These are phyloP conservation scores for Pleurotus djamor DNA, from an alignment of 768 basidiomycete genomes.

Conservation along the genomic window DNA sequence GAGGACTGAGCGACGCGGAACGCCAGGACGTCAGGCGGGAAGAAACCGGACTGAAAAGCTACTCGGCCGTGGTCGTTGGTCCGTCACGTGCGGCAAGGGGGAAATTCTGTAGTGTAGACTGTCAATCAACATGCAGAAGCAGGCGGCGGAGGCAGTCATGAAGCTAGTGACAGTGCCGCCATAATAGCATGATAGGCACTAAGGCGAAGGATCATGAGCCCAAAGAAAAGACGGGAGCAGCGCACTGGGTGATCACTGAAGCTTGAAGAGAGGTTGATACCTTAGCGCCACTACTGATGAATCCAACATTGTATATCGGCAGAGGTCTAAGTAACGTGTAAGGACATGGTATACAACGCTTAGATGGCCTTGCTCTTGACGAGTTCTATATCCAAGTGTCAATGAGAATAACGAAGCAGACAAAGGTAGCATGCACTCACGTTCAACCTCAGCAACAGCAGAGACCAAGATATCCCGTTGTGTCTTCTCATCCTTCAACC, in stretches of 20 bases:
- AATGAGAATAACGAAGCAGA: neutral
- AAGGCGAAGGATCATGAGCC: no score
- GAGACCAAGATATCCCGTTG: conserved; percentile 80
- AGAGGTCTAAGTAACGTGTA: neutral
- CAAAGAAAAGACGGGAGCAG: no score
- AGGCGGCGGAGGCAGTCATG: no score
- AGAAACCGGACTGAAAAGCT: no score
- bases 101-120: no score
- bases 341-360: neutral
- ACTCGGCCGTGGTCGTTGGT: no score
- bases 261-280: neutral
- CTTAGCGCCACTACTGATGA: neutral
- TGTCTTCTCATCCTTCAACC: conserved; percentile 82
- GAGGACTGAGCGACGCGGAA: no score
- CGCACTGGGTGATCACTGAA: neutral
- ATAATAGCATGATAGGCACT: no score
- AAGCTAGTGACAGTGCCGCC: no score
- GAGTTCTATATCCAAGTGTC: conserved; percentile 53
- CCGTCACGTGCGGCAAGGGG: no score
- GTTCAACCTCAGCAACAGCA: conserved; percentile 89
- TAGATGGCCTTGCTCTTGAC: conserved; percentile 92
- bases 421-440: conserved; percentile 50
- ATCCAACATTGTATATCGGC: neutral
- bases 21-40: no score
- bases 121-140: no score